phyloP scores from a whole-genome alignment of 768 basidiomycete species.

The Collybiopsis confluens region DNA sequence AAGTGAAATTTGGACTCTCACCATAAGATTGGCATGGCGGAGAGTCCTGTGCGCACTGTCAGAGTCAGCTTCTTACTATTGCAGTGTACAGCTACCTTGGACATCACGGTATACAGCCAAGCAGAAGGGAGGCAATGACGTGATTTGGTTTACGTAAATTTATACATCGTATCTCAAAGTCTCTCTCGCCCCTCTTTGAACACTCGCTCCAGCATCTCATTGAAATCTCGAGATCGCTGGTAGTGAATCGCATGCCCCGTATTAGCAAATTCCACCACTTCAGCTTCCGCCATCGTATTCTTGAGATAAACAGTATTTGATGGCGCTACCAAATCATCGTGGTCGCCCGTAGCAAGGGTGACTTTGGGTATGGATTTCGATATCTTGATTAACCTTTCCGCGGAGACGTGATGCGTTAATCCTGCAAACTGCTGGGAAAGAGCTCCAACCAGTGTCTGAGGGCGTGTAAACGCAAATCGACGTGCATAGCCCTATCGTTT shows the following conservation, averaged over 20 bases:
- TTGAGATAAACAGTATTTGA: slow-evolving; percentile 50
- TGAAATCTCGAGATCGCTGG: slow-evolving; percentile 49
- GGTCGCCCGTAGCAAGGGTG: slow-evolving; percentile 61
- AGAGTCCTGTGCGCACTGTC: background rate
- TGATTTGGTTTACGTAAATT: too few relatives aligned
- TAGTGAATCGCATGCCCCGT: slow-evolving; percentile 61
- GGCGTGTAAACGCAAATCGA: slow-evolving; percentile 45
- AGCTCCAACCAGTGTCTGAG: slow-evolving; percentile 56
- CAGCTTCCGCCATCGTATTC: slow-evolving; percentile 55
- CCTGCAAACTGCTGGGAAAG: slow-evolving; percentile 72
- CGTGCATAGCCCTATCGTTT: background rate
- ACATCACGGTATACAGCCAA: too few relatives aligned
- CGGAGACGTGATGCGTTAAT: slow-evolving; percentile 56
- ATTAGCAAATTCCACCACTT: slow-evolving; percentile 51
- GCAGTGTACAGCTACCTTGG: too few relatives aligned
- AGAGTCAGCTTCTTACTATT: too few relatives aligned
- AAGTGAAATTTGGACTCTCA: too few relatives aligned
- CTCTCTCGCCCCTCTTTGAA: slow-evolving; percentile 46
- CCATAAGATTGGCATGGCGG: slow-evolving; percentile 3
- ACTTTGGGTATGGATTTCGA: slow-evolving; percentile 61
- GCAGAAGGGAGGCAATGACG: too few relatives aligned
- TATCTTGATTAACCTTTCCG: slow-evolving; percentile 43
- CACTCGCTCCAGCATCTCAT: slow-evolving; percentile 50
- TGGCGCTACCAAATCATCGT: slow-evolving; percentile 55
- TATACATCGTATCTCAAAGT: background rate